Evolutionary conservation across 768 basidiomycete genomes (phyloP), one percentile per base, ranked within the genome.

Genomic region (Boletus barrowsii): DNA sequence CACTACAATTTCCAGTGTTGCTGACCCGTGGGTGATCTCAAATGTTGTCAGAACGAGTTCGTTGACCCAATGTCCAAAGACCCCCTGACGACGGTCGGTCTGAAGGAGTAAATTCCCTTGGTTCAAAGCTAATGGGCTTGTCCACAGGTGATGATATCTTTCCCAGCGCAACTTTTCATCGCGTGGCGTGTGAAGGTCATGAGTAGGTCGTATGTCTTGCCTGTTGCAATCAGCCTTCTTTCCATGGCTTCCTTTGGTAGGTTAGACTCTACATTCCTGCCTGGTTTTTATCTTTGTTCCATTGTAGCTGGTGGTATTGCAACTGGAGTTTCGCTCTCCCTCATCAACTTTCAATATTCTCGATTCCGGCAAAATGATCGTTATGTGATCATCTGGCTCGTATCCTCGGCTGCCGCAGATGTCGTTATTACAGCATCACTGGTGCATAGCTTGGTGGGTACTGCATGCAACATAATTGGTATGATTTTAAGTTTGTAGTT

Each of bases 101-200:
- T 22, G 6, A 4, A 39, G 11, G 29, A 13, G 43, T 17, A 1
- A 13, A 3, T 1, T 10, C 1, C 14, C 14, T 29, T 4, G 1
- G 7, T 26, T 52, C 29, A 1, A 3, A 18, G 26, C 35, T 48
- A 22, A 43, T 14, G 37, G 40, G 1, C 29, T 30, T 18, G 3
- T 51, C 15, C 11, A 30, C 42, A 80, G 79, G 78, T 73, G 5
- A 70, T 81, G 49, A 76, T 77, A 32, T 76, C 75, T 1, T 55
- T 69, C 6, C 58, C 73, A 13, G 78, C 79, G 7, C 79, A 81
- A 49, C 54, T 75, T 5, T 82, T 81, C 60, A 79, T 79, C 43
- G 76, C 76, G 6, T 76, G 74, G 73, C 66, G 75, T 22, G 72
- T 76, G 18, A 72, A 68, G 24, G 59, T 75, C 13, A 56, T 77